Percentiles rank a stretch among this genome's conserved stretches.
phyloP scores from a whole-genome alignment of 352 stramenopile species.

The Elongisporangium undulatum region DNA sequence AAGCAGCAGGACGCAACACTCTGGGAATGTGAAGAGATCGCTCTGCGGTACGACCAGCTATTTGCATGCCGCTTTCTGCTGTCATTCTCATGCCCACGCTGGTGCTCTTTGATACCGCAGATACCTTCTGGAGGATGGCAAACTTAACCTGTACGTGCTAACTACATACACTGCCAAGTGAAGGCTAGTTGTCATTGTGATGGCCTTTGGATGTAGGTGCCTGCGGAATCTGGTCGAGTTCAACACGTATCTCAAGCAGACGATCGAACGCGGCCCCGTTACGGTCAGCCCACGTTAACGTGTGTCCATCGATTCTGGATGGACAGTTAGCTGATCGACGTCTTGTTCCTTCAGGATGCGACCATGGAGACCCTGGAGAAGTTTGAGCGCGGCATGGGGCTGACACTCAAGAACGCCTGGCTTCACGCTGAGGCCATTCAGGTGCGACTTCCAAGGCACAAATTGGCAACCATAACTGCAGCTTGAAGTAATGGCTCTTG shows the following conservation, averaged over 20 bases:
- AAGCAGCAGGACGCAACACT: slow-evolving; percentile 86
- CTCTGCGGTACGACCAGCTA: slow-evolving; percentile 38
- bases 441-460: slow-evolving; percentile 12
- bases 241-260: slow-evolving; percentile 71
- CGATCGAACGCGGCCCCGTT: slow-evolving; percentile 55
- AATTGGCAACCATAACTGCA: neutral
- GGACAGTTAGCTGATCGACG: neutral
- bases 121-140: slow-evolving; percentile 89
- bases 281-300: slow-evolving; percentile 19
- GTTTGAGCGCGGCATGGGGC: slow-evolving; percentile 87
- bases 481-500: neutral
- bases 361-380: slow-evolving; percentile 71
- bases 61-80: neutral
- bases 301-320: neutral
- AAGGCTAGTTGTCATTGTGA: neutral
- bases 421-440: slow-evolving; percentile 86
- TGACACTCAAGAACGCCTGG: slow-evolving; percentile 89
- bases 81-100: neutral
- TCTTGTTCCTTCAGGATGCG: slow-evolving; percentile 26
- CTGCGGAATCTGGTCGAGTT: slow-evolving; percentile 81
- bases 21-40: slow-evolving; percentile 89
- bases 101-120: slow-evolving; percentile 17
- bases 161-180: neutral
- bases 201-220: slow-evolving; percentile 32
- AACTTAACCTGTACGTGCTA: slow-evolving; percentile 78